A percentile compares a stretch with the other conserved stretches of the same genome.
These are phyloP conservation scores for Xerocomellus dryophilus DNA, from an alignment of 768 basidiomycete species.

Conservation along the genomic window DNA sequence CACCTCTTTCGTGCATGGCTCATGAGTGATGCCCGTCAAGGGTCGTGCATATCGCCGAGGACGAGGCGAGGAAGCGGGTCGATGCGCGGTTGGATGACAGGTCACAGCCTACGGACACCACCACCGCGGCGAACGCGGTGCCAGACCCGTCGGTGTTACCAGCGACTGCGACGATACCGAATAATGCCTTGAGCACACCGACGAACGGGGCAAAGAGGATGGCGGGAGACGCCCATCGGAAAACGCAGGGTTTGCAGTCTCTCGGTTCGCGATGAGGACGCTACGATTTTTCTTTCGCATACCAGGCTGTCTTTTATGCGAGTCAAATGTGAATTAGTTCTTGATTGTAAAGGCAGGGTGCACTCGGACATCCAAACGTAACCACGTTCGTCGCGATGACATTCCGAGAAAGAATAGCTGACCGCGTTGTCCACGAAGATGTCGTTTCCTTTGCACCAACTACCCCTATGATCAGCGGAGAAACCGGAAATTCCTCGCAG, in stretches of 20 bases:
- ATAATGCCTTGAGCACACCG: background rate
- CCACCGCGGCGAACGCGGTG: background rate
- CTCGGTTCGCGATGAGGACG: background rate
- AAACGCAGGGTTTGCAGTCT: conserved; percentile 7
- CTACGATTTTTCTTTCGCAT: background rate
- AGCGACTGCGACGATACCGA: background rate
- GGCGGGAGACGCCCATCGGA: conserved; percentile 12
- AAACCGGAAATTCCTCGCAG: no score
- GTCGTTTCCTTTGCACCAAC: no score
- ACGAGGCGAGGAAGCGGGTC: conserved; percentile 11
- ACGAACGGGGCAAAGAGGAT: conserved; percentile 20
- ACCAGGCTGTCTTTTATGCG: no score
- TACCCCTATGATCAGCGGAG: no score
- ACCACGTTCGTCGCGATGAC: no score
- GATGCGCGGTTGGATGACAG: background rate
- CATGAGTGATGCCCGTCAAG: background rate
- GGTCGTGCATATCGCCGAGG: conserved; percentile 7
- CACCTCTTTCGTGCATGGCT: background rate
- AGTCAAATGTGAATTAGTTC: no score
- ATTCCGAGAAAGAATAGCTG: no score
- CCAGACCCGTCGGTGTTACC: background rate
- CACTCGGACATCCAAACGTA: no score
- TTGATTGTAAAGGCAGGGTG: no score
- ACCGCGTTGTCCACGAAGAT: no score
- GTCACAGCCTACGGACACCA: background rate